Percentiles rank a stretch among this genome's conserved stretches.
Conservation (phyloP, 2,329 filamentous ascomycete genomes). For the Lachnum nothofagi region DNA sequence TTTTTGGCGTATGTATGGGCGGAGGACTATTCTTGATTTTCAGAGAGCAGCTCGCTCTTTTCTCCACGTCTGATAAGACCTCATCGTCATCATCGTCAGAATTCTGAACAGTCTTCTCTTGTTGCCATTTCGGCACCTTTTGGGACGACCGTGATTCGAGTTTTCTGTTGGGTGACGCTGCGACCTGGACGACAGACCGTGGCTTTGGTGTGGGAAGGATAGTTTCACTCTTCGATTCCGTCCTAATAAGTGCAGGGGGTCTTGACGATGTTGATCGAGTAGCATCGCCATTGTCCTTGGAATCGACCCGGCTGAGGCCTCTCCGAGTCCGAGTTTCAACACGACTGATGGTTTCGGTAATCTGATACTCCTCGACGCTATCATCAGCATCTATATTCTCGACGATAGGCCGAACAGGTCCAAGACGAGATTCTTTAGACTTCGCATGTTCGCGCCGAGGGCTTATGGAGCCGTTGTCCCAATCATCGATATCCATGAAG, state of each 20-base stretch:
- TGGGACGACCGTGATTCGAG: conserved; percentile 15
- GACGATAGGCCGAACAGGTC: conserved; percentile 12
- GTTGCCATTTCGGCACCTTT: conserved; percentile 11
- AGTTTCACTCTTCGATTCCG: background rate
- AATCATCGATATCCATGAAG: conserved; percentile 33
- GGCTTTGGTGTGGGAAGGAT: conserved; percentile 1
- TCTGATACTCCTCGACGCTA: conserved; percentile 17
- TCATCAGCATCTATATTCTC: conserved; percentile 10
- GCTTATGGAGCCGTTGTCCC: conserved; percentile 4
- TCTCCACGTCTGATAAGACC: conserved; percentile 17
- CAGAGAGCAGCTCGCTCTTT: conserved; percentile 15
- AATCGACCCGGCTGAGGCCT: conserved; percentile 24
- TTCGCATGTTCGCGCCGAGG: conserved; percentile 2
- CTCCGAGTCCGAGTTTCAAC: conserved; percentile 26
- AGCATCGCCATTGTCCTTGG: conserved; percentile 6
- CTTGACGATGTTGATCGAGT: background rate
- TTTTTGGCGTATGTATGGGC: conserved; percentile 5
- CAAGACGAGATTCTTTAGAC: background rate
- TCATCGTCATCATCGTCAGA: conserved; percentile 33
- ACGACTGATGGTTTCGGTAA: conserved; percentile 26
- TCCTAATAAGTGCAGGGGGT: background rate
- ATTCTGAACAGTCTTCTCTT: conserved; percentile 25
- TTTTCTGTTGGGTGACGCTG: conserved; percentile 21
- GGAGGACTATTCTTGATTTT: conserved; percentile 18
- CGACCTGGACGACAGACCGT: conserved; percentile 20